Evolutionary conservation across 345 rosid genomes (phyloP).

Genomic region (Durio zibethinus): DNA sequence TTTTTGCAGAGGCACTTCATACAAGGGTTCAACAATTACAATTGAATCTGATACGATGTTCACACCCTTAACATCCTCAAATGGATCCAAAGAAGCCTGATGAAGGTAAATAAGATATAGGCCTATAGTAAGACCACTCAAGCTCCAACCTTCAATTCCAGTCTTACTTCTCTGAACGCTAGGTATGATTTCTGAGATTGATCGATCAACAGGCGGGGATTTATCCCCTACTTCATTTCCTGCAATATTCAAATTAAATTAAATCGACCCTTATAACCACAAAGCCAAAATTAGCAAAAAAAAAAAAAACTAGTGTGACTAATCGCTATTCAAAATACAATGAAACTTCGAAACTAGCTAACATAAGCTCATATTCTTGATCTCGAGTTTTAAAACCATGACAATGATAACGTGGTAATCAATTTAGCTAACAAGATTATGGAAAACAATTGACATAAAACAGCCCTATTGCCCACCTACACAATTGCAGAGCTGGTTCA

Average conservation of each 20-base stretch:
- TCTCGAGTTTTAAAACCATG: neutral
- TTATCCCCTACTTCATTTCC: conserved; percentile 50
- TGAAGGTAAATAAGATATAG: conserved; percentile 85
- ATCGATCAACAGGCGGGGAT: conserved; percentile 48
- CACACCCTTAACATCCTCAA: conserved; percentile 72
- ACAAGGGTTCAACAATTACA: conserved; percentile 33
- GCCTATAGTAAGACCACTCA: conserved; percentile 91
- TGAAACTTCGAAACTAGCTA: neutral
- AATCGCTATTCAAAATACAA: neutral
- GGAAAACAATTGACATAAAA: conserved; percentile 13
- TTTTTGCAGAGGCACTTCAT: neutral
- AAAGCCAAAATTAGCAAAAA: neutral
- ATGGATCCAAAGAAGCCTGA: conserved; percentile 63
- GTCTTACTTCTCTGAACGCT: conserved; percentile 85
- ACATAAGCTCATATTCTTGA: neutral
- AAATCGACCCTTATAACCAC: conserved; percentile 7
- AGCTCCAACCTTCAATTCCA: conserved; percentile 89
- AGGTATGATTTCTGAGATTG: conserved; percentile 76
- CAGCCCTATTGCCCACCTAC: conserved; percentile 75
- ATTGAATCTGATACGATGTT: conserved; percentile 59
- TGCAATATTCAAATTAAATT: conserved; percentile 20
- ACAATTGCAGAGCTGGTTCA: conserved; percentile 45
- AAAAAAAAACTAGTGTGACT: neutral
- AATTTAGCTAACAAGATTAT: neutral
- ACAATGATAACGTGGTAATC: neutral